phyloP scores from a whole-genome alignment of 177 flowering plant genomes.

The Vitis hybrid region DNA sequence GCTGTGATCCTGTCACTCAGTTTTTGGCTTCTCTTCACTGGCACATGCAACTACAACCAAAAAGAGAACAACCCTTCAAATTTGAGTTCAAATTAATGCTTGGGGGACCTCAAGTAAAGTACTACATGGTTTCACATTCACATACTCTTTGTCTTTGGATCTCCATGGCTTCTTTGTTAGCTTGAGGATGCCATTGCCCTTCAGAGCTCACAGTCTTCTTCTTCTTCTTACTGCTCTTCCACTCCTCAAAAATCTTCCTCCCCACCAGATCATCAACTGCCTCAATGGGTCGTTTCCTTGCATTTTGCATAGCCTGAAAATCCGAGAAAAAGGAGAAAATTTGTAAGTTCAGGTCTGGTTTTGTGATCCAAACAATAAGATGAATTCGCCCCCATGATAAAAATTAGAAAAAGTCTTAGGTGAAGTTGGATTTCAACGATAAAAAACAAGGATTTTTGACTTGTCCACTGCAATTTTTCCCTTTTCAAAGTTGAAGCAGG shows the following conservation, averaged over 20 bases:
- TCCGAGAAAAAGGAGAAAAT: background rate
- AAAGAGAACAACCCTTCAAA: background rate
- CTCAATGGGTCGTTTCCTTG: slow-evolving; percentile 21
- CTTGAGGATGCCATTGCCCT: slow-evolving; percentile 11
- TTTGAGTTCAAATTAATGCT: background rate
- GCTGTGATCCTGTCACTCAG: slow-evolving; percentile 64
- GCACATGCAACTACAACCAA: slow-evolving; percentile 22
- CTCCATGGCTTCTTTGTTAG: background rate
- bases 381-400: no score
- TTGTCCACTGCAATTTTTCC: no score
- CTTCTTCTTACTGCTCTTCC: slow-evolving; percentile 24
- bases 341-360: background rate
- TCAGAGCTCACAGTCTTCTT: slow-evolving; percentile 5
- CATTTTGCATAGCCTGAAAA: slow-evolving; percentile 8
- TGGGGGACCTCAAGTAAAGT: background rate
- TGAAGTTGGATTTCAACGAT: background rate
- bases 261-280: background rate
- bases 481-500: no score
- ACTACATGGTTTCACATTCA: background rate
- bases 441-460: background rate
- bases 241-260: slow-evolving; percentile 6
- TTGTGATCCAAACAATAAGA: no score
- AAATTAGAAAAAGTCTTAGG: no score
- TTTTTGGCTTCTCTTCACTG: slow-evolving; percentile 58
- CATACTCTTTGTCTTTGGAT: slow-evolving; percentile 22